Percentiles rank a stretch among this genome's conserved stretches.
phyloP scores from a whole-genome alignment of 352 stramenopile species.

The Pythium biforme region DNA sequence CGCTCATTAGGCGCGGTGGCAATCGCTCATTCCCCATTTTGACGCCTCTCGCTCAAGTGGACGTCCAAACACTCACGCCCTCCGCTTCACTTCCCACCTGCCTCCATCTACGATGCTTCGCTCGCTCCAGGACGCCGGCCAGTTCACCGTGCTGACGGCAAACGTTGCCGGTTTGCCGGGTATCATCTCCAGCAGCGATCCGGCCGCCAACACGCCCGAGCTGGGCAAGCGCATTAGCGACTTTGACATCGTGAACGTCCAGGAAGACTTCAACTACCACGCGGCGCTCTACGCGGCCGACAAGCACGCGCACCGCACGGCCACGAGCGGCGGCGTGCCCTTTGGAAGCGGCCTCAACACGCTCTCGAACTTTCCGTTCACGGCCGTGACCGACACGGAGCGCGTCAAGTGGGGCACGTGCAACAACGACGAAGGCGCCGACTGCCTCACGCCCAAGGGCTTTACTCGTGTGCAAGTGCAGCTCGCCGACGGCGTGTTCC shows the following conservation, averaged over 20 bases:
- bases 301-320: constrained; percentile 11
- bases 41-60: constrained; percentile 2
- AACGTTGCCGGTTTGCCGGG: constrained; percentile 47
- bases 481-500: constrained; percentile 37
- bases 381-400: constrained; percentile 32
- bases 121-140: constrained; percentile 30
- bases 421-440: constrained; percentile 41
- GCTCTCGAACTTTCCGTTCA: constrained; percentile 44
- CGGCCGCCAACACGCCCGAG: constrained; percentile 41
- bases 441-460: constrained; percentile 59
- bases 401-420: constrained; percentile 47
- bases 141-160: constrained; percentile 43
- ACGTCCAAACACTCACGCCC: neutral
- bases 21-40: neutral
- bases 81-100: neutral
- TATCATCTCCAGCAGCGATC: constrained; percentile 47
- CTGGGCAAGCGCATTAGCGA: constrained; percentile 40
- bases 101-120: constrained; percentile 25
- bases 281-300: constrained; percentile 9
- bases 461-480: constrained; percentile 47
- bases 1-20: neutral
- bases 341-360: constrained; percentile 51
- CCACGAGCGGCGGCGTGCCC: constrained; percentile 19
- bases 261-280: constrained; percentile 29
- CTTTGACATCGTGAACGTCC: constrained; percentile 26